These are phyloP conservation scores for Talaromyces trachyspermus DNA, from an alignment of 495 filamentous ascomycete species.

Conservation along the genomic window DNA sequence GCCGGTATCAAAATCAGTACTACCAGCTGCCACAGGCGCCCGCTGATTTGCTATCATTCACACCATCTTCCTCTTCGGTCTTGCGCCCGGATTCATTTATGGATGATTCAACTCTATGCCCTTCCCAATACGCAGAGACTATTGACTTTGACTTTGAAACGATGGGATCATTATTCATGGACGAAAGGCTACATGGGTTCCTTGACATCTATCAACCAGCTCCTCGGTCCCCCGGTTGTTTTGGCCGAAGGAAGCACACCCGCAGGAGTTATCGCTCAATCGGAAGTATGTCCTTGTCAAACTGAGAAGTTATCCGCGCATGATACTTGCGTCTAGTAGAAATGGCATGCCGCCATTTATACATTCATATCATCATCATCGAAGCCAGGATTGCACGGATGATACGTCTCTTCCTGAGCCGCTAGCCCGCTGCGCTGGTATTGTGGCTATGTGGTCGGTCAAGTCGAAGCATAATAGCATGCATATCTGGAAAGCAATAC, in stretches of 20 bases:
- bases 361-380: background rate
- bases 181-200: background rate
- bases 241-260: background rate
- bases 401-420: background rate
- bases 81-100: background rate
- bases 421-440: conserved; percentile 3
- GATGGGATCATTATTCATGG: background rate
- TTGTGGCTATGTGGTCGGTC: conserved; percentile 4
- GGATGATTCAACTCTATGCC: background rate
- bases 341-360: conserved; percentile 1
- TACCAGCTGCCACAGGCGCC: background rate
- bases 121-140: background rate
- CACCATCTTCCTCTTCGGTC: background rate
- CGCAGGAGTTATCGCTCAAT: background rate
- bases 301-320: background rate
- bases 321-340: background rate
- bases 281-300: conserved; percentile 1
- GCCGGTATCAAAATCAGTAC: background rate
- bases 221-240: background rate
- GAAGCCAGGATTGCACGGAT: background rate
- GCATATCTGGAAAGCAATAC: conserved; percentile 4
- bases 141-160: background rate
- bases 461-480: conserved; percentile 1
- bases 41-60: background rate
- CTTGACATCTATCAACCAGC: conserved; percentile 1